Percentiles rank a stretch among this genome's conserved stretches.
Conservation (phyloP, 805 yeast species). For the Wickerhamiella brachini region DNA sequence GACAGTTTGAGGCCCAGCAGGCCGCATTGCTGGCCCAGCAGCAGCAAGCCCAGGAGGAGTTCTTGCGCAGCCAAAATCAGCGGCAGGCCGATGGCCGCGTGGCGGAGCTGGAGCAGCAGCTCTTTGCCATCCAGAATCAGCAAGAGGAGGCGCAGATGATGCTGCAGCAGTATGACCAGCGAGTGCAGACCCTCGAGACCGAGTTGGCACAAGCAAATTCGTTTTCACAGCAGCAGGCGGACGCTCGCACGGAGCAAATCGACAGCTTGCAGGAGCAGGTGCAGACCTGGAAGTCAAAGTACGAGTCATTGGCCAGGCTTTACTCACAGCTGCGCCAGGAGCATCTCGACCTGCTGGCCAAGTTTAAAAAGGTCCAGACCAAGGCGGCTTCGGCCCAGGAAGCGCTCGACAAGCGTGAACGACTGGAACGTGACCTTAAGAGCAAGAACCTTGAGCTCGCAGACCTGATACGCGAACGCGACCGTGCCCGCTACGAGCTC, state of each 20-base stretch:
- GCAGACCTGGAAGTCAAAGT: slow-evolving; percentile 66
- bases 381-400: slow-evolving; percentile 85
- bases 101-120: slow-evolving; percentile 69
- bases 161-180: slow-evolving; percentile 73
- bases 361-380: slow-evolving; percentile 69
- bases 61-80: slow-evolving; percentile 34
- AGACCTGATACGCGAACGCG: slow-evolving; percentile 78
- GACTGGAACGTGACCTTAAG: slow-evolving; percentile 67
- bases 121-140: slow-evolving; percentile 60
- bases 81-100: slow-evolving; percentile 66
- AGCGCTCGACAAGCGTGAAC: slow-evolving; percentile 70
- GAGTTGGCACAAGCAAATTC: slow-evolving; percentile 50
- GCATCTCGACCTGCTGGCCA: slow-evolving; percentile 63
- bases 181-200: slow-evolving; percentile 67
- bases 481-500: slow-evolving; percentile 70
- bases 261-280: slow-evolving; percentile 60
- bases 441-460: slow-evolving; percentile 79
- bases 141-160: slow-evolving; percentile 75
- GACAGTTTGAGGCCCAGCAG: slow-evolving; percentile 61
- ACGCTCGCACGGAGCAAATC: slow-evolving; percentile 62
- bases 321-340: slow-evolving; percentile 88
- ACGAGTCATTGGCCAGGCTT: slow-evolving; percentile 76
- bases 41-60: slow-evolving; percentile 55
- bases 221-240: slow-evolving; percentile 58
- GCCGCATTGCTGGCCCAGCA: slow-evolving; percentile 54